Base-by-base conservation (phyloP, 2,329 filamentous ascomycete species). In the Fusarium tupiense region DNA sequence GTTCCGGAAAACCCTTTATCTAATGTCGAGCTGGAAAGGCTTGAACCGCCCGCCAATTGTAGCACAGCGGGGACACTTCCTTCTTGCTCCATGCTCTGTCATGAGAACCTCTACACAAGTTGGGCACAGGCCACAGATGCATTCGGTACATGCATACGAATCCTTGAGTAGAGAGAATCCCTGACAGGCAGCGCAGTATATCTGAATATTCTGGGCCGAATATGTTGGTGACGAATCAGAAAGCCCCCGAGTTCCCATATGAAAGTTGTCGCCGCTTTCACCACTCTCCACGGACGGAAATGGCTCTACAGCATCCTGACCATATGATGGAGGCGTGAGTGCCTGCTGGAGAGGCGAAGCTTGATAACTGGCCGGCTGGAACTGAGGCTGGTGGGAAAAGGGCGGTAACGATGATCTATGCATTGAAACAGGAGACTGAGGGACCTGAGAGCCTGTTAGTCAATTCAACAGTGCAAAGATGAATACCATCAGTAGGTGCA, bases 71-170 rank as follows among this genome's bases (percentile, higher is more conserved):
- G 94, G 93, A 84, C 94, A 96, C 81, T 93, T 93, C 78, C 92
- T 89, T 71, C 92, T 85, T 19, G 93, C 92, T 58, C 92, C 91
- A 81, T 94, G 92, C 81, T 94, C 93, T 76, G 89, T 90, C 83
- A 94, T 91, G 63, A 96, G 86, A 40, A 94, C 90, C 78, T 95
- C 92, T 66, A 98, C 94, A 79, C 96, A 98, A 67, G 94, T 91
- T 73, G 92, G 91, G 82, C 96, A 98, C 57, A 98, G 89, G 22
- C 95, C 96, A 81, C 94, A 97, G 73, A 98, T 97, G 82, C 96
- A 98, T 82, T 98, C 95, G 3, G 95, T 98, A 82, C 96, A 98
- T 29, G 96, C 96, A 80, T 95, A 98, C 40, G 94, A 96, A 78
- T 96, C 93, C 78, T 91, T 92, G 33, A 98, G 85, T 17, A 92